phyloP scores from a whole-genome alignment of 2,329 filamentous ascomycete species.

The Coleophoma eucalyptorum region DNA sequence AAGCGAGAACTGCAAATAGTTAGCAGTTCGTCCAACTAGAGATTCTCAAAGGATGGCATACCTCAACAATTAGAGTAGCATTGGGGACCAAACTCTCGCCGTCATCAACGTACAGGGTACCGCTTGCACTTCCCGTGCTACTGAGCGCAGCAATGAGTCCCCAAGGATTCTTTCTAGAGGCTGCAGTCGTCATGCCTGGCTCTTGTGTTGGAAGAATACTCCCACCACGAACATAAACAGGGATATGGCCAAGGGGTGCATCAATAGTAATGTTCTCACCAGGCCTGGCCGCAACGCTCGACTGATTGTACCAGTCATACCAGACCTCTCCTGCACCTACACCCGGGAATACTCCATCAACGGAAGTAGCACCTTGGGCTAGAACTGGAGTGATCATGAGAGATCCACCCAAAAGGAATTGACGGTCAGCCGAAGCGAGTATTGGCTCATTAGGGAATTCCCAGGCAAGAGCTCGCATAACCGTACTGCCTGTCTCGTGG shows the following conservation, averaged over 20 bases:
- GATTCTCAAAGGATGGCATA: not conserved
- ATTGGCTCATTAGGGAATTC: constrained; percentile 70
- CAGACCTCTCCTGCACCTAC: constrained; percentile 55
- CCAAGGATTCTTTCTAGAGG: constrained; percentile 62
- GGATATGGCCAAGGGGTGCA: constrained; percentile 65
- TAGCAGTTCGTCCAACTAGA: not conserved
- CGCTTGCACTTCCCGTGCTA: constrained; percentile 49
- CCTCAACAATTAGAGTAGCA: constrained; percentile 48
- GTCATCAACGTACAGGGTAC: constrained; percentile 70
- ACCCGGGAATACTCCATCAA: constrained; percentile 68
- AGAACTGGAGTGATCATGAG: constrained; percentile 67
- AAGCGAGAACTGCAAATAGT: constrained; percentile 34
- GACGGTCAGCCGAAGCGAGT: constrained; percentile 61
- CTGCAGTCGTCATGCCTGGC: constrained; percentile 62
- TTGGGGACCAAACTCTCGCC: constrained; percentile 61
- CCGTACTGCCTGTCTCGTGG: constrained; percentile 61
- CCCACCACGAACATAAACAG: constrained; percentile 67
- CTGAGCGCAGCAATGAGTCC: constrained; percentile 61
- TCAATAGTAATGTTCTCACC: constrained; percentile 56
- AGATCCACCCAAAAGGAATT: constrained; percentile 67
- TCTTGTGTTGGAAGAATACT: constrained; percentile 64
- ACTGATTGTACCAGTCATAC: constrained; percentile 79
- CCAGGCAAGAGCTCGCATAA: constrained; percentile 71
- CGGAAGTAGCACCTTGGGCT: constrained; percentile 54
- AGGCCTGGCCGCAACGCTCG: constrained; percentile 43